These are phyloP conservation scores for Fusarium graminum DNA, from an alignment of 2,329 filamentous ascomycete species.

Conservation along the genomic window DNA sequence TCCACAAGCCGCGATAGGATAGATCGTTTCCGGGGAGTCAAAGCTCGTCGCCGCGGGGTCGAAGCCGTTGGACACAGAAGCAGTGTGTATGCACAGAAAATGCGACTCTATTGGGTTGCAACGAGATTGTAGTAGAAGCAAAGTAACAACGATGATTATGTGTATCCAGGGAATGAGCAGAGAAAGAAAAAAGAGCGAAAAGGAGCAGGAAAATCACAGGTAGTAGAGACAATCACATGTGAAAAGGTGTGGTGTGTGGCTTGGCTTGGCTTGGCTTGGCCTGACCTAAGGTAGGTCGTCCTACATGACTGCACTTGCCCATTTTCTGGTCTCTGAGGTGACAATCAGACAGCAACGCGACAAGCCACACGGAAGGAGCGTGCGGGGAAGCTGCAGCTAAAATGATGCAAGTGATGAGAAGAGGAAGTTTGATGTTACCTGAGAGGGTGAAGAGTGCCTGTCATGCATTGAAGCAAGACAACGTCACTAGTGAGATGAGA, in stretches of 20 bases:
- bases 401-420: constrained; percentile 29
- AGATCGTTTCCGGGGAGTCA: constrained; percentile 27
- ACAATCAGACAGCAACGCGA: constrained; percentile 22
- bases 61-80: constrained; percentile 1
- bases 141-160: constrained; percentile 5
- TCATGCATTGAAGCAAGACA: constrained; percentile 1
- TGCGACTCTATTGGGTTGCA: constrained; percentile 27
- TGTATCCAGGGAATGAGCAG: constrained; percentile 6
- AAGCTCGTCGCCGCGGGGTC: constrained; percentile 27
- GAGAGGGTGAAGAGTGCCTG: constrained; percentile 15
- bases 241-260: constrained; percentile 29
- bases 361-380: constrained; percentile 31
- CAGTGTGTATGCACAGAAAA: constrained; percentile 9
- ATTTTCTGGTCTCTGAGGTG: constrained; percentile 23
- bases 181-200: background rate
- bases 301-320: constrained; percentile 12
- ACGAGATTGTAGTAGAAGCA: constrained; percentile 8
- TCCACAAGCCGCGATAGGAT: constrained; percentile 31
- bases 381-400: constrained; percentile 33
- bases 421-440: constrained; percentile 3
- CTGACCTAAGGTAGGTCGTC: constrained; percentile 17
- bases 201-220: background rate
- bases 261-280: constrained; percentile 13
- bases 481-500: constrained; percentile 4
- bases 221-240: constrained; percentile 45